A percentile compares a stretch with the other conserved stretches of the same genome.
phyloP scores from a whole-genome alignment of 2,329 filamentous ascomycete genomes.

The Botryosphaeria agaves region DNA sequence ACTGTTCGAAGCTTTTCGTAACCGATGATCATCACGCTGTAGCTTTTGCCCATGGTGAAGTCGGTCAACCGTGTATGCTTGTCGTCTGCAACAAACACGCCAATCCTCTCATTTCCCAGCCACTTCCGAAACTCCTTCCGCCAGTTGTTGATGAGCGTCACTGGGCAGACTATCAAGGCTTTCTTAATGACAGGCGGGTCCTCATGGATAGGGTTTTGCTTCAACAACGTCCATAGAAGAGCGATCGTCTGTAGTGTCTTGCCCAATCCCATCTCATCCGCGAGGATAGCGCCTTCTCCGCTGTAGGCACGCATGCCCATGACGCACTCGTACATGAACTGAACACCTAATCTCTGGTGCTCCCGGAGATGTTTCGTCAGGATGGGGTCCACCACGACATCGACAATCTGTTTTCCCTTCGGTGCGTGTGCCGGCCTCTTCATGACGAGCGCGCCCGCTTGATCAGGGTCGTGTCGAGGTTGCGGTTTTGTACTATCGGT shows the following conservation, averaged over 20 bases:
- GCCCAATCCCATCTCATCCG: conserved; percentile 60
- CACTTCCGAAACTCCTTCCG: conserved; percentile 56
- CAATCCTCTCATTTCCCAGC: conserved; percentile 53
- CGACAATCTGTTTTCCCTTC: conserved; percentile 47
- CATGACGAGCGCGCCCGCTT: conserved; percentile 48
- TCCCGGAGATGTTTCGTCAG: conserved; percentile 43
- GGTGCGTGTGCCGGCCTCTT: conserved; percentile 37
- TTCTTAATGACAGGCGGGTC: conserved; percentile 46
- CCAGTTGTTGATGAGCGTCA: conserved; percentile 58
- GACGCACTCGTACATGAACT: conserved; percentile 58
- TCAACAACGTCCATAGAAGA: conserved; percentile 53
- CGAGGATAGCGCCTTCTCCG: conserved; percentile 52
- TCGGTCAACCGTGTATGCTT: conserved; percentile 41
- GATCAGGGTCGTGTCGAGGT: conserved; percentile 47
- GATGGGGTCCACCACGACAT: conserved; percentile 55
- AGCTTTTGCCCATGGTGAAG: conserved; percentile 50
- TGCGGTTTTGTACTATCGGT: conserved; percentile 29
- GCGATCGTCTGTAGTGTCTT: conserved; percentile 60
- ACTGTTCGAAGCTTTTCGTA: conserved; percentile 53
- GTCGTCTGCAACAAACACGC: conserved; percentile 47
- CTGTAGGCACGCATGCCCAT: conserved; percentile 53
- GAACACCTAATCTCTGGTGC: conserved; percentile 52
- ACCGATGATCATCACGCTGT: conserved; percentile 56
- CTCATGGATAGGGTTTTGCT: conserved; percentile 50
- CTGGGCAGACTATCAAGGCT: conserved; percentile 55